Evolutionary conservation across 164 flowering plant species (phyloP).

Genomic region (Vitis labrusca): DNA sequence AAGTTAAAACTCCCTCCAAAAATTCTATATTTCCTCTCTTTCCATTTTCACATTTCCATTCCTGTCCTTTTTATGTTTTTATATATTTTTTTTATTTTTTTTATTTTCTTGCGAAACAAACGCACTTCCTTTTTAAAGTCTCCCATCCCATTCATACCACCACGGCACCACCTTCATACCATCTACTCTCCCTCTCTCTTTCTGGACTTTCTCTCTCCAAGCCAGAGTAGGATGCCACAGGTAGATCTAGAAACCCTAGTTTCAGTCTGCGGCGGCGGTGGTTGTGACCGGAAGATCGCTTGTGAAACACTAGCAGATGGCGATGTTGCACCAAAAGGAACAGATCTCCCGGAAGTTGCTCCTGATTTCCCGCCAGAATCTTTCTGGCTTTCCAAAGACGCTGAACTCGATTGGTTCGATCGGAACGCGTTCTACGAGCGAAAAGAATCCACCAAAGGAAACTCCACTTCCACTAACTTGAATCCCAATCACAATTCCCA

Average conservation of each 20-base stretch:
- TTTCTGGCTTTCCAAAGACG: conserved; percentile 70
- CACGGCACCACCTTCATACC: background rate
- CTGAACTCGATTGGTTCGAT: conserved; percentile 76
- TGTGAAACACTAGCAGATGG: conserved; percentile 50
- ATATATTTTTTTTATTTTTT: too few relatives aligned
- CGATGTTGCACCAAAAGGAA: background rate
- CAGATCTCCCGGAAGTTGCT: conserved; percentile 5
- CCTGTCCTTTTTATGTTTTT: too few relatives aligned
- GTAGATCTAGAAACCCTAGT: conserved; percentile 60
- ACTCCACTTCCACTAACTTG: conserved; percentile 20
- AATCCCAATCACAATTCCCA: conserved; percentile 23
- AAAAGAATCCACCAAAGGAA: conserved; percentile 55
- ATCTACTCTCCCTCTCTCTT: background rate
- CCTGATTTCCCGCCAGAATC: conserved; percentile 75
- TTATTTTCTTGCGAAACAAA: too few relatives aligned
- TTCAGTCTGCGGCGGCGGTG: conserved; percentile 41
- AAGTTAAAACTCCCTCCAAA: conserved; percentile 27
- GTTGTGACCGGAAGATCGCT: conserved; percentile 47
- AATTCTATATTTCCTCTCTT: background rate
- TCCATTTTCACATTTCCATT: background rate
- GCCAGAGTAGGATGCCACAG: conserved; percentile 40
- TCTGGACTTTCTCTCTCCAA: background rate
- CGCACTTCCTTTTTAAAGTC: too few relatives aligned
- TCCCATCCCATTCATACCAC: too few relatives aligned
- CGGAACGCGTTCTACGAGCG: conserved; percentile 63